Conservation (phyloP, 1,284 basidiomycete species). For the Trametes pubescens region DNA sequence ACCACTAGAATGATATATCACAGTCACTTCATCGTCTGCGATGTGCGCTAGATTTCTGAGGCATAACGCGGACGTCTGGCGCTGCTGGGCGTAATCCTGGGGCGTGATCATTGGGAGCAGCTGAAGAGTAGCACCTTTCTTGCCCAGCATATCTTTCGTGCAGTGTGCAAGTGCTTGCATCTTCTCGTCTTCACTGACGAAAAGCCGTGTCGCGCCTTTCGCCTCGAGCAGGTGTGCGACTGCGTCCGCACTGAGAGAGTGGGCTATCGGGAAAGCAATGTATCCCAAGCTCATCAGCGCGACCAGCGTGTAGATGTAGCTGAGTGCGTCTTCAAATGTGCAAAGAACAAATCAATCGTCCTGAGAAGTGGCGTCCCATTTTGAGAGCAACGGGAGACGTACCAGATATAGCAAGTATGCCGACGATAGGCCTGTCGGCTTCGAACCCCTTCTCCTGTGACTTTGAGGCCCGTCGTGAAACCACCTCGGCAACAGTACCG, state of each 20-base stretch:
- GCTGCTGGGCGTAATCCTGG: background rate
- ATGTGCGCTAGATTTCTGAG: background rate
- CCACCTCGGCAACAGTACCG: background rate
- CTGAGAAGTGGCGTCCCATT: background rate
- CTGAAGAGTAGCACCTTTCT: constrained; percentile 13
- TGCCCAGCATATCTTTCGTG: constrained; percentile 11
- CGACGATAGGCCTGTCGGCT: constrained; percentile 3
- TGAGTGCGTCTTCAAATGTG: constrained; percentile 13
- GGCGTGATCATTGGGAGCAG: constrained; percentile 21
- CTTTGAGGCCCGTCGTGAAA: background rate
- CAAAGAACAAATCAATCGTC: background rate
- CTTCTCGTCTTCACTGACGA: constrained; percentile 15
- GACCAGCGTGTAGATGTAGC: constrained; percentile 15
- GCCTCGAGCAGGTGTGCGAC: constrained; percentile 28
- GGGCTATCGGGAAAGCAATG: constrained; percentile 26
- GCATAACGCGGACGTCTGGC: background rate
- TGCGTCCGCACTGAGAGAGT: constrained; percentile 22
- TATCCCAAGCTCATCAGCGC: constrained; percentile 22
- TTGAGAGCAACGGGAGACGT: background rate
- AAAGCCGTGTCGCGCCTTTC: background rate
- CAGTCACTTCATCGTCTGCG: constrained; percentile 15
- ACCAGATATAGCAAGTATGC: constrained; percentile 15
- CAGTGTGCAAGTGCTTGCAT: constrained; percentile 17
- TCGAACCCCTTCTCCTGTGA: background rate
- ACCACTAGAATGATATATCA: constrained; percentile 49